These are phyloP conservation scores for Debaryomycetaceae sp. DNA, from an alignment of 1,139 yeast genomes.

Conservation along the genomic window DNA sequence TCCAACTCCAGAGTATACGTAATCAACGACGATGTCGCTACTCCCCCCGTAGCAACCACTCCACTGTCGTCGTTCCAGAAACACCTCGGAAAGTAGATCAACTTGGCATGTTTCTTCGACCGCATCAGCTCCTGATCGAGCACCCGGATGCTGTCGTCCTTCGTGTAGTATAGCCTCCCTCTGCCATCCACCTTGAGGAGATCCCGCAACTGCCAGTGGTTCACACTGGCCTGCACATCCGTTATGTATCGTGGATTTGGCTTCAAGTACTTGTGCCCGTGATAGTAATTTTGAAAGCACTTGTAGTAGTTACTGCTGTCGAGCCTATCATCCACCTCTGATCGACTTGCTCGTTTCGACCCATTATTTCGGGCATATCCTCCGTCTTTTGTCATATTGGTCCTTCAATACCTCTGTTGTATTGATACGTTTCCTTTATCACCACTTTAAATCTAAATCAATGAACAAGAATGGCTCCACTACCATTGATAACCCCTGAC, in stretches of 20 bases:
- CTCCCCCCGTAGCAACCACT: slow-evolving; percentile 68
- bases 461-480: neutral
- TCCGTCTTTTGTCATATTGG: neutral
- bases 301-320: slow-evolving; percentile 19
- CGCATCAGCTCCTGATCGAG: slow-evolving; percentile 23
- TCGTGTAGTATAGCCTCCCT: slow-evolving; percentile 32
- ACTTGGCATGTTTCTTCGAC: slow-evolving; percentile 36
- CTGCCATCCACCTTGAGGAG: slow-evolving; percentile 48
- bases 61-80: slow-evolving; percentile 54
- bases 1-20: slow-evolving; percentile 26
- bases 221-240: slow-evolving; percentile 30
- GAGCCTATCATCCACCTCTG: neutral
- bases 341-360: neutral
- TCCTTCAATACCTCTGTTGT: neutral
- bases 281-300: slow-evolving; percentile 47
- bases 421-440: too few species aligned
- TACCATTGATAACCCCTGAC: neutral
- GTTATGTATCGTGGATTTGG: slow-evolving; percentile 38
- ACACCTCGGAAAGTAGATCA: slow-evolving; percentile 63
- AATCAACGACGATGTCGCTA: slow-evolving; percentile 33
- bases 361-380: neutral
- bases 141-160: slow-evolving; percentile 27
- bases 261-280: slow-evolving; percentile 35
- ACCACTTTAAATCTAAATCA: too few species aligned
- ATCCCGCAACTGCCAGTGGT: slow-evolving; percentile 90